These are phyloP conservation scores for Plectosphaerella plurivora DNA, from an alignment of 2,329 filamentous ascomycete genomes.

Conservation along the genomic window DNA sequence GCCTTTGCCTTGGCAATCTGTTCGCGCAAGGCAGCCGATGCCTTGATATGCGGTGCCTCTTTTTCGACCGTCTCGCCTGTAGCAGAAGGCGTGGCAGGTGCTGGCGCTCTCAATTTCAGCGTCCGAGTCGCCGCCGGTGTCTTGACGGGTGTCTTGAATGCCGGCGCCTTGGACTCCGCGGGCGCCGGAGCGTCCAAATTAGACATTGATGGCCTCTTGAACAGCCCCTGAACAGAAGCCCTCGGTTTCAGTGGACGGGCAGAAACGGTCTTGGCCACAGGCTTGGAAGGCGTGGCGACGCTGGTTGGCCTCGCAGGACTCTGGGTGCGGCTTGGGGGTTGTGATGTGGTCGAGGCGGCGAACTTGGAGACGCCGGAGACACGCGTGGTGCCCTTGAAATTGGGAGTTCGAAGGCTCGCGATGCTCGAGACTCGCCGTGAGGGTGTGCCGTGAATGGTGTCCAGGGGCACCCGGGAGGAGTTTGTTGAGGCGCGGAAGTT, in stretches of 20 bases:
- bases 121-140: constrained; percentile 8
- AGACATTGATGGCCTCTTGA: constrained; percentile 50
- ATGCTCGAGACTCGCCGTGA: constrained; percentile 21
- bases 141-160: constrained; percentile 5
- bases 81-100: neutral
- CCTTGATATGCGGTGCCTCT: constrained; percentile 45
- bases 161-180: constrained; percentile 11
- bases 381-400: constrained; percentile 17
- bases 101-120: neutral
- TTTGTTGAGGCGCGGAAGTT: constrained; percentile 39
- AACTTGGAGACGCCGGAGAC: constrained; percentile 11
- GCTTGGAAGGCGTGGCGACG: constrained; percentile 25
- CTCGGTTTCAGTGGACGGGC: constrained; percentile 43
- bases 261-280: constrained; percentile 42
- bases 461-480: constrained; percentile 37
- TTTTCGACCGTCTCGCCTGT: constrained; percentile 9
- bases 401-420: constrained; percentile 29
- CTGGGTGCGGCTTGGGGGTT: constrained; percentile 26
- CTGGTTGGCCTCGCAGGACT: constrained; percentile 32
- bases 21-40: constrained; percentile 76
- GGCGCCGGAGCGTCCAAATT: constrained; percentile 27
- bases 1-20: constrained; percentile 93
- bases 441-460: constrained; percentile 41
- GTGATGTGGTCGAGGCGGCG: constrained; percentile 23
- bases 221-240: constrained; percentile 48